These are phyloP conservation scores for Rosa persica DNA, from an alignment of 306 rosid species.

Conservation along the genomic window DNA sequence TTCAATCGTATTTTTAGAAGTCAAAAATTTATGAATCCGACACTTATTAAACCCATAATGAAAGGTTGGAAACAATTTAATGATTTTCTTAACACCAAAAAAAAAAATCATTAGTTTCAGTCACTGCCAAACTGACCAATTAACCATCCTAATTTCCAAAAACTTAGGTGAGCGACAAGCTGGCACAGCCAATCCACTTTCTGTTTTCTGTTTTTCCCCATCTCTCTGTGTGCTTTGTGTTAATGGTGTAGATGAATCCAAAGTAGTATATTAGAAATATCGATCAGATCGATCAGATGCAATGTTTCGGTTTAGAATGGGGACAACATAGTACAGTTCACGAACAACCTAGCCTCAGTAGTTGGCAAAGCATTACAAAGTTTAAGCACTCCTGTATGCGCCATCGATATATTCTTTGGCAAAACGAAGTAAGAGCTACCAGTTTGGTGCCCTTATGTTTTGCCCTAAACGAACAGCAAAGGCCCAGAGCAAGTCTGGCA, in stretches of 20 bases:
- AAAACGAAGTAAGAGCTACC: neutral
- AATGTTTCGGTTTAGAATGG: neutral
- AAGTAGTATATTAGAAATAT: neutral
- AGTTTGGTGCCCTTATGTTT: neutral
- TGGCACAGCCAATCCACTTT: neutral
- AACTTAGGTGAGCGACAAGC: slow-evolving; percentile 14
- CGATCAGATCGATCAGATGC: slow-evolving; percentile 1
- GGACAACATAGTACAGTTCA: neutral
- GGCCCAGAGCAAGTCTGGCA: neutral
- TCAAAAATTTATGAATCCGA: neutral
- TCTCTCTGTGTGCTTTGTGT: neutral
- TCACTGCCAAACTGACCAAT: slow-evolving; percentile 4
- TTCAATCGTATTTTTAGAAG: neutral
- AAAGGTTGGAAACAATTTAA: neutral
- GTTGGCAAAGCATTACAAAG: slow-evolving; percentile 3
- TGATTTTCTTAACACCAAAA: neutral
- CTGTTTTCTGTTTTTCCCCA: neutral
- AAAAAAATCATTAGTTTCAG: neutral
- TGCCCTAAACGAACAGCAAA: neutral
- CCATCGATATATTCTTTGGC: neutral
- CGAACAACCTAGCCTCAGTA: slow-evolving; percentile 2
- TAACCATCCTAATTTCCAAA: slow-evolving; percentile 10
- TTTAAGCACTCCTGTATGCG: neutral
- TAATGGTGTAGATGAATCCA: neutral
- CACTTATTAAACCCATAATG: neutral